Evolutionary conservation across 192 early-diverging fungal genomes (phyloP).

Genomic region (Diversispora epigaea): DNA sequence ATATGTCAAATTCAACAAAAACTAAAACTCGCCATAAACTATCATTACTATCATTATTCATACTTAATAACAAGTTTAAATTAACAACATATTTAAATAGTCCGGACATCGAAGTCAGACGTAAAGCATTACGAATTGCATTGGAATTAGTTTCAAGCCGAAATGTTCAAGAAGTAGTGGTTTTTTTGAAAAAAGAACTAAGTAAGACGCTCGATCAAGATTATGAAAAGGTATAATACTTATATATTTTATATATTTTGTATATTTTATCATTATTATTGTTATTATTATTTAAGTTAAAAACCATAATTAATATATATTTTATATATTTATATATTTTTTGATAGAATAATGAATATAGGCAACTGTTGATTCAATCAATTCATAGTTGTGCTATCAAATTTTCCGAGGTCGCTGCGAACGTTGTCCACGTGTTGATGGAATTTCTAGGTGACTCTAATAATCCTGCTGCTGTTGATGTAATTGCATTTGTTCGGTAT

Average conservation of each 20-base stretch:
- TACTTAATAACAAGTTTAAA: background rate
- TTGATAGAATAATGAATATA: conserved; percentile 83
- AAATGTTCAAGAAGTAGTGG: conserved; percentile 92
- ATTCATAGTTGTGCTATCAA: conserved; percentile 94
- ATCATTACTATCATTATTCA: no score
- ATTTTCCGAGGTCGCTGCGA: conserved; percentile 95
- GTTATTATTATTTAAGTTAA: conserved; percentile 13
- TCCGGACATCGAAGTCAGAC: conserved; percentile 94
- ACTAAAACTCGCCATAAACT: no score
- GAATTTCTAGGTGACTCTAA: conserved; percentile 91
- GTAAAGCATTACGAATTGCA: conserved; percentile 81
- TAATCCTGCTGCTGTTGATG: conserved; percentile 88
- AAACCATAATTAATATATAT: no score
- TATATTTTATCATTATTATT: background rate
- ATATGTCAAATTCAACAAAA: no score
- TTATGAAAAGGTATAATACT: conserved; percentile 72
- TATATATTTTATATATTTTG: conserved; percentile 8
- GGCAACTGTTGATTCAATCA: conserved; percentile 92
- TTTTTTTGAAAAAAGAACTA: conserved; percentile 94
- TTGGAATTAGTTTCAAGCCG: conserved; percentile 88
- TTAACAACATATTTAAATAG: conserved; percentile 39
- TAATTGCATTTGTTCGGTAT: conserved; percentile 90
- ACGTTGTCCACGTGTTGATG: conserved; percentile 93
- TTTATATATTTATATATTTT: conserved; percentile 20
- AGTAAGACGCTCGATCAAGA: conserved; percentile 88